Evolutionary conservation across 225 moss, liverwort and hornwort species (phyloP).

Genomic region (Thuidium tamariscinum): DNA sequence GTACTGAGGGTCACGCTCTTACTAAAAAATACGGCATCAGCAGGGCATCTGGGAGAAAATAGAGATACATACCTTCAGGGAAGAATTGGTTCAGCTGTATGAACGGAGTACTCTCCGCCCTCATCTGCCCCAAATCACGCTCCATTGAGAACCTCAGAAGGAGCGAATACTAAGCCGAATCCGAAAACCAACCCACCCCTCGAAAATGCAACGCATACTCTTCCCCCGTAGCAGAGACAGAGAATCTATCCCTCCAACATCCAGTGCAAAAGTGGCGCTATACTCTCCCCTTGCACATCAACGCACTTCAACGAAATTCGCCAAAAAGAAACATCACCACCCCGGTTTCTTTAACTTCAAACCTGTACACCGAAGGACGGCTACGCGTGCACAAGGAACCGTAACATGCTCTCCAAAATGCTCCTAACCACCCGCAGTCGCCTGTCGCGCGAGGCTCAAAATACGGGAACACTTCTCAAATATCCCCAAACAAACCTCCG

Average conservation of each 20-base stretch:
- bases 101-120: conserved; percentile 26
- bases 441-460: neutral
- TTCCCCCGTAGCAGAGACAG: neutral
- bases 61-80: conserved; percentile 35
- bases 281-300: neutral
- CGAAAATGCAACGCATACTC: neutral
- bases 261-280: neutral
- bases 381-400: neutral
- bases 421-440: neutral
- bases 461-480: neutral
- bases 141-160: conserved; percentile 14
- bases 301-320: neutral
- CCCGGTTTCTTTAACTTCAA: neutral
- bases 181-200: neutral
- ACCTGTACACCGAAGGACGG: neutral
- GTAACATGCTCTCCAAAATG: neutral
- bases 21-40: neutral
- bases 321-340: neutral
- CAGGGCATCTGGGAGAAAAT: neutral
- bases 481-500: neutral
- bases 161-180: neutral
- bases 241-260: neutral
- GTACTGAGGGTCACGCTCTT: neutral
- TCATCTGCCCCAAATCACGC: conserved; percentile 19
- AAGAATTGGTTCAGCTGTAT: conserved; percentile 63